Base-by-base conservation (phyloP, 2,329 filamentous ascomycete genomes). In the Aspergillus cejpii region DNA sequence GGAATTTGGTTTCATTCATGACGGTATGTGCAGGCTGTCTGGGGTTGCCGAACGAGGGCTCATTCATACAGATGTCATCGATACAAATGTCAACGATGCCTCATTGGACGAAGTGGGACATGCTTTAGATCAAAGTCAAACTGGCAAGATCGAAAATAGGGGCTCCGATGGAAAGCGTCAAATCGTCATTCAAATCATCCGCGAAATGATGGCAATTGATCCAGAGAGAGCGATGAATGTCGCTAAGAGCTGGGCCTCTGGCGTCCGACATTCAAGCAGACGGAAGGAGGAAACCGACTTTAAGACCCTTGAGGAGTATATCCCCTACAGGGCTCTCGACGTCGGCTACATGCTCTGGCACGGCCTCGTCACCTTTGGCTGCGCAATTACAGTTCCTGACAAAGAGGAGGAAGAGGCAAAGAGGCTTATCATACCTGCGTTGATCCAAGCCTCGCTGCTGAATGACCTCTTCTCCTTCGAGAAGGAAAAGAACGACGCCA, bases 381-480 rank as follows among this genome's bases (percentile, higher is more conserved):
- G 63, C 52, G 65, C 53, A 1, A 53, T 72, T 11, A 64, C 55
- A 1, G 69, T 71, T 20, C 65, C 66, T 11, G 57, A 64, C 3
- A 40, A 63, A 3, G 67, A 72, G 33, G 39, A 58, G 5, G 57
- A 63, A 0, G 45, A 60, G 3, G 62, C 58, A 26, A 56, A 49
- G 29, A 44, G 61, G 46, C 55, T 67, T 6, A 51, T 52, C 28
- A 38, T 47, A 29, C 56, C 64, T 5, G 65, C 53, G 1, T 66
- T 53, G 11, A 50, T 53, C 7, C 59, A 59, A n/a, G 37, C 62
- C 11, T 56, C 57, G 4, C 57, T 72, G 6, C 59, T 56, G 6
- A 72, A 71, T 40, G 68, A 71, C 49, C 52, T 72, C 7, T 69
- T 59, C 42, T 71, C 68, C 0, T 70, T 56, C 54, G 51, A 62